phyloP scores from a whole-genome alignment of 163 green algal genomes.

The Chlorella variabilis region DNA sequence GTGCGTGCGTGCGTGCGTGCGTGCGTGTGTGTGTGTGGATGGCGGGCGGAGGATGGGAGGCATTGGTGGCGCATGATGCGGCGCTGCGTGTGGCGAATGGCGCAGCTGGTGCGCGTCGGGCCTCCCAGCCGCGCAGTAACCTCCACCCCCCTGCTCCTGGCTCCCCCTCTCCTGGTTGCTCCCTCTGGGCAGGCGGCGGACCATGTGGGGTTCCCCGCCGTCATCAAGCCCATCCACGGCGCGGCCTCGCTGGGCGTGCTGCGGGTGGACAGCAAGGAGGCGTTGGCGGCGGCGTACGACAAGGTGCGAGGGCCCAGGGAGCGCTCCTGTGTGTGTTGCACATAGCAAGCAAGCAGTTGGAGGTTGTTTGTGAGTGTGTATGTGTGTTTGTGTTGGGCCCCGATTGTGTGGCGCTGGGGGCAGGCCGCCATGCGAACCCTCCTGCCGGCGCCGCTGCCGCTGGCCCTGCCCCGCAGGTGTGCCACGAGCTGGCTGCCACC shows the following conservation, averaged over 20 bases:
- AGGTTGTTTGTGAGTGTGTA: too few species aligned
- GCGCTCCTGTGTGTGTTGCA: not conserved
- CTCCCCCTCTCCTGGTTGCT: not conserved
- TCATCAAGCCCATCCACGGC: constrained; percentile 93
- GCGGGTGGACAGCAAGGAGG: constrained; percentile 71
- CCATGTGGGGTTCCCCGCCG: constrained; percentile 87
- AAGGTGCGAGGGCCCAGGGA: not conserved
- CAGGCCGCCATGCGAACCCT: too few species aligned
- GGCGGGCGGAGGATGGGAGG: too few species aligned
- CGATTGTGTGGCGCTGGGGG: too few species aligned
- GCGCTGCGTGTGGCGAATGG: too few species aligned
- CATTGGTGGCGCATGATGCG: too few species aligned
- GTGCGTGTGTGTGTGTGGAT: not conserved
- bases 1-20: too few species aligned
- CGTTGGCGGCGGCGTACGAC: constrained; percentile 62
- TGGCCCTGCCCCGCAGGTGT: constrained; percentile 7
- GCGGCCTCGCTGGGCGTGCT: constrained; percentile 91
- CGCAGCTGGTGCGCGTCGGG: too few species aligned
- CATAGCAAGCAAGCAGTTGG: too few species aligned
- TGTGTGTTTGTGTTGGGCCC: too few species aligned
- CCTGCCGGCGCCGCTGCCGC: not conserved
- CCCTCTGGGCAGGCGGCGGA: constrained; percentile 45
- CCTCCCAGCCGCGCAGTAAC: too few species aligned
- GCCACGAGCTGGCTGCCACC: constrained; percentile 23
- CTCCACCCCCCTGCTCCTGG: not conserved